phyloP scores from a whole-genome alignment of 73 alveolate species.

The Tetrahymena thermophila region DNA sequence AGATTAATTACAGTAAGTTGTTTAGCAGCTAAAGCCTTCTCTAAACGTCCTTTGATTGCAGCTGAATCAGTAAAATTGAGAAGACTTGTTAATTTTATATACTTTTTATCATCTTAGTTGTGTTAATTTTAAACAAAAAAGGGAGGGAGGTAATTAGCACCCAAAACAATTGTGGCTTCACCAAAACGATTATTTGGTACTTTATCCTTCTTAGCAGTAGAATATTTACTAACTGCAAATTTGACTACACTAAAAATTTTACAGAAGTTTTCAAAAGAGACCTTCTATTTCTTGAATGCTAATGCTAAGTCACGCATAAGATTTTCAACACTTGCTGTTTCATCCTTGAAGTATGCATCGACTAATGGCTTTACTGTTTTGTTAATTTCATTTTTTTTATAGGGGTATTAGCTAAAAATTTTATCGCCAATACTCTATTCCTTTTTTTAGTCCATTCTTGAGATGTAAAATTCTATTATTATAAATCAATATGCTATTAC shows the following conservation, averaged over 20 bases:
- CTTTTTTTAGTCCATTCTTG: neutral
- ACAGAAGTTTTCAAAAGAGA: neutral
- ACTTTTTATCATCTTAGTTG: neutral
- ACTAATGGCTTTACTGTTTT: neutral
- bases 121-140: neutral
- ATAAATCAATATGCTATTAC: neutral
- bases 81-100: neutral
- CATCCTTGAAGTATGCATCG: neutral
- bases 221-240: neutral
- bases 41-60: neutral
- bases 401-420: neutral
- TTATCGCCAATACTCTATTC: neutral
- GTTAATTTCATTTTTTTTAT: neutral
- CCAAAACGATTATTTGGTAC: neutral
- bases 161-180: neutral
- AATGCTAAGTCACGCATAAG: neutral
- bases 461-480: neutral
- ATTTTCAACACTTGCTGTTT: neutral
- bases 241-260: neutral
- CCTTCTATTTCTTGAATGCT: neutral
- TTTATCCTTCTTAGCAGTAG: neutral
- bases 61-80: neutral
- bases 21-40: neutral
- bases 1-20: neutral
- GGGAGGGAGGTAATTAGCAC: conserved; percentile 4